These are phyloP conservation scores for Gossypium arboreum DNA, from an alignment of 345 rosid species.

Conservation along the genomic window DNA sequence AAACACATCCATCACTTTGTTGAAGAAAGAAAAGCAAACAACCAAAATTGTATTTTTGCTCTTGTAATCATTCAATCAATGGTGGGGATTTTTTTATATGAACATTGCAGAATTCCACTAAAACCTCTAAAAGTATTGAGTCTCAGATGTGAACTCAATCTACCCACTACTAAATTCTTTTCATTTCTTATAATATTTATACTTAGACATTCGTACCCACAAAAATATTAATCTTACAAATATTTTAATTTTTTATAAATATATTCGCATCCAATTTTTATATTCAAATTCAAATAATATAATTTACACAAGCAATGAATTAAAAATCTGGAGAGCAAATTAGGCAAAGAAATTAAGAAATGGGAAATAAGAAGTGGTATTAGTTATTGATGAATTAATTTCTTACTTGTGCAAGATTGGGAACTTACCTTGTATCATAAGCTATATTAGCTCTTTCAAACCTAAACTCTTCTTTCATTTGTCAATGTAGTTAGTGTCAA, in stretches of 20 bases:
- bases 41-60: background rate
- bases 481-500: constrained; percentile 37
- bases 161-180: background rate
- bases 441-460: constrained; percentile 29
- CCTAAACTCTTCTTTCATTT: constrained; percentile 28
- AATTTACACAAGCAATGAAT: too few relatives aligned
- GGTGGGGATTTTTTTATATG: background rate
- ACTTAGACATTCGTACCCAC: too few relatives aligned
- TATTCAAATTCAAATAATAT: too few relatives aligned
- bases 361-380: background rate
- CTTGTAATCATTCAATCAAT: background rate
- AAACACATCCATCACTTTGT: background rate
- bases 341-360: background rate
- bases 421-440: constrained; percentile 12
- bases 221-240: too few relatives aligned
- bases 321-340: background rate
- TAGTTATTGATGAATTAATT: background rate
- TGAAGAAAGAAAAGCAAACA: constrained; percentile 4
- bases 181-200: too few relatives aligned
- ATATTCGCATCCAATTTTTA: too few relatives aligned
- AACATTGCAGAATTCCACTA: background rate
- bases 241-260: too few relatives aligned
- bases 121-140: background rate
- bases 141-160: background rate
- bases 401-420: constrained; percentile 1